phyloP scores from a whole-genome alignment of 2,329 filamentous ascomycete species.

The Didymella lethalis region DNA sequence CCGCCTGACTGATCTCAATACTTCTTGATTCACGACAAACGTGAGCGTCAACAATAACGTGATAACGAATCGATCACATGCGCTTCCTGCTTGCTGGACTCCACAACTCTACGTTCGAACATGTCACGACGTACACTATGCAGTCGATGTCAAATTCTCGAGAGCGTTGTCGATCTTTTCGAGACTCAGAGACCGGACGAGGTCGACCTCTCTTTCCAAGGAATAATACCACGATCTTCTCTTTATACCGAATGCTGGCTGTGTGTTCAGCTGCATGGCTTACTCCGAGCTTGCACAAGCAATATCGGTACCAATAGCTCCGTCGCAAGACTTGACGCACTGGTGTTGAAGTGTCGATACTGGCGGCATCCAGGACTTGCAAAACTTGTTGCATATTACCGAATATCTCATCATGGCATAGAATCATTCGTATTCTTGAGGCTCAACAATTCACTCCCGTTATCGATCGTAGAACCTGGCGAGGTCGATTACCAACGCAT shows the following conservation, averaged over 20 bases:
- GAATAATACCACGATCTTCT: neutral
- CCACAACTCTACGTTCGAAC: too few relatives aligned
- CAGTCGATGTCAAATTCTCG: too few relatives aligned
- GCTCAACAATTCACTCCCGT: neutral
- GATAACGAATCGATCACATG: neutral
- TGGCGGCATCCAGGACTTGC: slow-evolving; percentile 4
- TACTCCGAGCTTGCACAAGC: neutral
- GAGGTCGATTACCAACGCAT: neutral
- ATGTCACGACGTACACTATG: too few relatives aligned
- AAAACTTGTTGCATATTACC: slow-evolving; percentile 2
- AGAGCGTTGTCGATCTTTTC: too few relatives aligned
- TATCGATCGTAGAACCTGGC: neutral
- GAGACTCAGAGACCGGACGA: neutral
- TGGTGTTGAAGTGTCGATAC: slow-evolving; percentile 5
- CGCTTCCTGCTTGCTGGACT: too few relatives aligned
- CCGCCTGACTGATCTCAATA: neutral
- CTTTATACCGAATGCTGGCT: neutral
- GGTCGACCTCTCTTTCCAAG: neutral
- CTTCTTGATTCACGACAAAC: too few relatives aligned
- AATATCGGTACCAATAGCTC: neutral
- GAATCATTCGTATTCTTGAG: neutral
- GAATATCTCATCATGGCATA: slow-evolving; percentile 1
- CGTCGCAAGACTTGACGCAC: neutral
- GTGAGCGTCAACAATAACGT: neutral
- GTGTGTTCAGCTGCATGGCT: neutral